Conservation (phyloP, 176 grass and related monocot species). For the Juncus effusus region DNA sequence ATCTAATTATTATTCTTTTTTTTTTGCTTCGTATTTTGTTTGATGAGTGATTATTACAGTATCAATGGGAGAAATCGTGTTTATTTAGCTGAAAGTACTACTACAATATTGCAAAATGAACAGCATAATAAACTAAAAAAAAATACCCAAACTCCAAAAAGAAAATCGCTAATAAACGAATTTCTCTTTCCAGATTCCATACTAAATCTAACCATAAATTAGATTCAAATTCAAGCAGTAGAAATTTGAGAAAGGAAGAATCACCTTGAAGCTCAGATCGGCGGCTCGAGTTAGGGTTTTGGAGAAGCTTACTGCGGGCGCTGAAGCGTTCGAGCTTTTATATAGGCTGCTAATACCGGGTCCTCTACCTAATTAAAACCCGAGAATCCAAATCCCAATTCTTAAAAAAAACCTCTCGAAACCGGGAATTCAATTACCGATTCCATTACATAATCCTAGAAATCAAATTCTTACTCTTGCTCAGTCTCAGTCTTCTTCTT, state of each 20-base stretch:
- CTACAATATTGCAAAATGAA: background rate
- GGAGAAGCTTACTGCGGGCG: background rate
- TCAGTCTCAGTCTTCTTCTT: too few species aligned
- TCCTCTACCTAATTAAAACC: background rate
- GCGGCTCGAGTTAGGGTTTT: constrained; percentile 25
- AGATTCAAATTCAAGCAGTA: background rate
- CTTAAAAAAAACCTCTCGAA: too few species aligned
- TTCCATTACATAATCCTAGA: too few species aligned
- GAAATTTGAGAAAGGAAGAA: background rate
- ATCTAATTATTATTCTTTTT: background rate
- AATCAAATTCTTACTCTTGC: too few species aligned
- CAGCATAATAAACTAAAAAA: background rate
- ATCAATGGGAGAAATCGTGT: too few species aligned
- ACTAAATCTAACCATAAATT: too few species aligned
- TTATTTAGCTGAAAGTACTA: too few species aligned
- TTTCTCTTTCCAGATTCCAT: background rate
- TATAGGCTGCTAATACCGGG: background rate
- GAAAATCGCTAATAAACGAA: background rate
- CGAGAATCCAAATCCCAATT: too few species aligned
- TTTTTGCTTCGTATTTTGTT: too few species aligned
- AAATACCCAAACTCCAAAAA: background rate
- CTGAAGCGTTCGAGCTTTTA: background rate
- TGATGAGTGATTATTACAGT: too few species aligned
- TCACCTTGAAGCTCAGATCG: constrained; percentile 20
- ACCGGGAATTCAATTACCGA: too few species aligned